phyloP scores from a whole-genome alignment of 148 eudicot genomes.

The Nyssa sinensis region DNA sequence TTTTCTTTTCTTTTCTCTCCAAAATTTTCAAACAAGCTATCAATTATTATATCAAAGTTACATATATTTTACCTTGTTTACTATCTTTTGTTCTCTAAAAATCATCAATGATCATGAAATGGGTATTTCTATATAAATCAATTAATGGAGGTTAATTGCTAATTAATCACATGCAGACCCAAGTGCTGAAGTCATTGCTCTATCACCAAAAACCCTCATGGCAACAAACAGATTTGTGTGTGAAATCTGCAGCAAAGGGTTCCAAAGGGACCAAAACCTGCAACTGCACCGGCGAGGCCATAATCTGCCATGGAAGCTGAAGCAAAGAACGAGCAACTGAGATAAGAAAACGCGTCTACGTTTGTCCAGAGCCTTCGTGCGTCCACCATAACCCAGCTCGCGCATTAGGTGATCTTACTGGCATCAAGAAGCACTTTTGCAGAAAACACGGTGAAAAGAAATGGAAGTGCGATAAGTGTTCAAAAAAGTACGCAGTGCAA shows the following conservation, averaged over 20 bases:
- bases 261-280: conserved; percentile 17
- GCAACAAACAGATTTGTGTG: conserved; percentile 14
- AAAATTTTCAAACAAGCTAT: no score
- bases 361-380: conserved; percentile 13
- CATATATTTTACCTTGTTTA: no score
- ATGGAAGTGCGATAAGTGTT: conserved; percentile 15
- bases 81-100: no score
- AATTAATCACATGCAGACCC: conserved; percentile 1
- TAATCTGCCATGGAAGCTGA: conserved; percentile 19
- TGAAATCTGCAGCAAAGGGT: conserved; percentile 16
- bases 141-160: no score
- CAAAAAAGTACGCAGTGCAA: conserved; percentile 13
- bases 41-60: no score
- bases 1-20: no score
- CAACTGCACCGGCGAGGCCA: conserved; percentile 17
- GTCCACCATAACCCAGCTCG: conserved; percentile 15
- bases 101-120: no score
- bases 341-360: conserved; percentile 10
- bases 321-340: conserved; percentile 12
- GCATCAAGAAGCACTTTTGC: conserved; percentile 10
- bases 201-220: conserved; percentile 18
- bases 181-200: conserved; percentile 19
- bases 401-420: conserved; percentile 7
- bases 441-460: conserved; percentile 13
- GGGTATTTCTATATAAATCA: no score